phyloP scores from a whole-genome alignment of 495 filamentous ascomycete genomes.

The Neohortaea acidophila region DNA sequence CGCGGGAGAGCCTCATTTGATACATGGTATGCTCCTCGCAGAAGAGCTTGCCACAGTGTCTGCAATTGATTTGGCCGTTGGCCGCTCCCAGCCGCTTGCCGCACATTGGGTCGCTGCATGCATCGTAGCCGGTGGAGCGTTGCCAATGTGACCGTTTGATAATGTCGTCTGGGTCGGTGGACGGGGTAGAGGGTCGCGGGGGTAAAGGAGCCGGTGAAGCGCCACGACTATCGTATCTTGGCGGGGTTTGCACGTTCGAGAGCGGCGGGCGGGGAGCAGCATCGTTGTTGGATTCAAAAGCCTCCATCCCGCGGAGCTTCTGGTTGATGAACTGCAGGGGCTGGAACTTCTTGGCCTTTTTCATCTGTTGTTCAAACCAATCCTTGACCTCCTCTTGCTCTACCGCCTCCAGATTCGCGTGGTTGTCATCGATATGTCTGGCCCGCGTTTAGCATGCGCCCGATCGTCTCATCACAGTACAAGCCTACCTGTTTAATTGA shows the following conservation, averaged over 20 bases:
- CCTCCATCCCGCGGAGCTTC: slow-evolving; percentile 91
- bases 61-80: slow-evolving; percentile 77
- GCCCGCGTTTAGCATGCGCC: slow-evolving; percentile 15
- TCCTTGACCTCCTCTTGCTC: slow-evolving; percentile 95
- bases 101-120: slow-evolving; percentile 76
- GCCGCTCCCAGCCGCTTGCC: slow-evolving; percentile 59
- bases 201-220: slow-evolving; percentile 21
- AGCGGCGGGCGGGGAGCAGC: slow-evolving; percentile 7
- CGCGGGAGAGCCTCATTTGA: slow-evolving; percentile 90
- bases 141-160: slow-evolving; percentile 87
- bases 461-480: not conserved
- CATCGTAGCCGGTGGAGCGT: slow-evolving; percentile 49
- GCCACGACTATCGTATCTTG: slow-evolving; percentile 18
- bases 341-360: slow-evolving; percentile 90
- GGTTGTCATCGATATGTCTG: slow-evolving; percentile 84
- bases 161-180: slow-evolving; percentile 74
- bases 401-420: slow-evolving; percentile 82
- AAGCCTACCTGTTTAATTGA: slow-evolving; percentile 66
- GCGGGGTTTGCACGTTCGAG: not conserved
- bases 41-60: slow-evolving; percentile 82
- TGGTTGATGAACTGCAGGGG: slow-evolving; percentile 83
- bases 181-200: slow-evolving; percentile 19
- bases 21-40: slow-evolving; percentile 99
- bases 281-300: slow-evolving; percentile 85
- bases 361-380: slow-evolving; percentile 94